These are phyloP conservation scores for Westerdykella ornata DNA, from an alignment of 2,329 filamentous ascomycete genomes.

Conservation along the genomic window DNA sequence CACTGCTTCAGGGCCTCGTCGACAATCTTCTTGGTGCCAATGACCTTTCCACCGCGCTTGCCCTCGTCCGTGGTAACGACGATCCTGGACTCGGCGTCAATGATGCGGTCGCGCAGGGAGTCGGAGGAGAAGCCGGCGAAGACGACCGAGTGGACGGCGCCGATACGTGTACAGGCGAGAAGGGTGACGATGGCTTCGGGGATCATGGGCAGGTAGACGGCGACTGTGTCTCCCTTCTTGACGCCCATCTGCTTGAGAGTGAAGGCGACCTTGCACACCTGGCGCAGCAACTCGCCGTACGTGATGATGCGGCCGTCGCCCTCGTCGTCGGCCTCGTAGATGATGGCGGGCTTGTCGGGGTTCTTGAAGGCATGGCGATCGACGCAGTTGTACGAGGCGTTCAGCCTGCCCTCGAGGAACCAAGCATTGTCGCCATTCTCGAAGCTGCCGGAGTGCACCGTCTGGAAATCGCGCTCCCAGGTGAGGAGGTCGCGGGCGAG, in stretches of 20 bases:
- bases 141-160: constrained; percentile 92
- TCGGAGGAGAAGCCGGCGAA: constrained; percentile 97
- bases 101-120: constrained; percentile 88
- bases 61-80: constrained; percentile 97
- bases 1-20: constrained; percentile 96
- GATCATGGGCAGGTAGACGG: constrained; percentile 98
- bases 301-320: constrained; percentile 81
- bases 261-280: constrained; percentile 83
- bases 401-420: constrained; percentile 90
- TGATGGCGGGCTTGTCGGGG: constrained; percentile 89
- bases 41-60: constrained; percentile 93
- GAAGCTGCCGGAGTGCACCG: constrained; percentile 72
- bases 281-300: constrained; percentile 84
- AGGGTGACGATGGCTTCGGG: constrained; percentile 89
- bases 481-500: constrained; percentile 81
- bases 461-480: constrained; percentile 89
- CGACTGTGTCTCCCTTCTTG: constrained; percentile 93
- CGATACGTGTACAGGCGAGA: constrained; percentile 84
- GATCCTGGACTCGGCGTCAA: constrained; percentile 84
- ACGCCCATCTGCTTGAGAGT: constrained; percentile 93
- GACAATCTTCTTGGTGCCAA: constrained; percentile 98
- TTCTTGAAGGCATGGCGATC: constrained; percentile 95
- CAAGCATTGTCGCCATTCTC: constrained; percentile 78
- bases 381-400: constrained; percentile 95
- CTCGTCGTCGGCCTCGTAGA: constrained; percentile 95